A percentile compares a stretch with the other conserved stretches of the same genome.
These are phyloP conservation scores for Leccinum fallax DNA, from an alignment of 1,284 basidiomycete genomes.

Conservation along the genomic window DNA sequence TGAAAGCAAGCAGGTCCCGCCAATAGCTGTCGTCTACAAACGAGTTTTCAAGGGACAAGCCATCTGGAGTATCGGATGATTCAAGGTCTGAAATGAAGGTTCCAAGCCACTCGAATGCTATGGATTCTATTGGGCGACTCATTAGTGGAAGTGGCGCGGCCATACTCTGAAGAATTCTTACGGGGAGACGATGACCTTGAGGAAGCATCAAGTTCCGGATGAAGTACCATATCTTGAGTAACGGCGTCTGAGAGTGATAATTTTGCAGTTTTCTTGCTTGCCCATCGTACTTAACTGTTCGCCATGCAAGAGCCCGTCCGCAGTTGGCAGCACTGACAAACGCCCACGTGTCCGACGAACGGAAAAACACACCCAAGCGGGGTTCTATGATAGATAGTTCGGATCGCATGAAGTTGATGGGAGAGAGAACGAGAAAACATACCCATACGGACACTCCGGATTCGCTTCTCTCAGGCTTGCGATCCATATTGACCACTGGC, in stretches of 20 bases:
- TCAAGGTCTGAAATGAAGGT: neutral
- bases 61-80: neutral
- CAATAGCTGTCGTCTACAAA: slow-evolving; percentile 17
- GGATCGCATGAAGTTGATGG: neutral
- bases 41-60: slow-evolving; percentile 11
- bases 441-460: no score
- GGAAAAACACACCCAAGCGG: neutral
- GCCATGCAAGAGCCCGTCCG: neutral
- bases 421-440: neutral
- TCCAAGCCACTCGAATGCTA: slow-evolving; percentile 2
- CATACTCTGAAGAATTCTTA: neutral
- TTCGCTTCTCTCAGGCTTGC: no score
- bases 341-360: neutral
- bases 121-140: neutral
- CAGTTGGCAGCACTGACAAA: neutral
- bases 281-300: neutral
- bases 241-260: neutral
- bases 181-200: neutral
- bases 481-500: no score
- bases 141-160: neutral
- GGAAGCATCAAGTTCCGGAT: neutral
- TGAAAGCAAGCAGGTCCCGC: slow-evolving; percentile 20
- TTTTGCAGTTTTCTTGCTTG: neutral
- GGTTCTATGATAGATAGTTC: no score
- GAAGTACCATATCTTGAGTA: neutral